Evolutionary conservation across 2,329 filamentous ascomycete genomes (phyloP), one percentile per base, ranked within the genome.

Genomic region (Arthrobotrys sphaeroides): DNA sequence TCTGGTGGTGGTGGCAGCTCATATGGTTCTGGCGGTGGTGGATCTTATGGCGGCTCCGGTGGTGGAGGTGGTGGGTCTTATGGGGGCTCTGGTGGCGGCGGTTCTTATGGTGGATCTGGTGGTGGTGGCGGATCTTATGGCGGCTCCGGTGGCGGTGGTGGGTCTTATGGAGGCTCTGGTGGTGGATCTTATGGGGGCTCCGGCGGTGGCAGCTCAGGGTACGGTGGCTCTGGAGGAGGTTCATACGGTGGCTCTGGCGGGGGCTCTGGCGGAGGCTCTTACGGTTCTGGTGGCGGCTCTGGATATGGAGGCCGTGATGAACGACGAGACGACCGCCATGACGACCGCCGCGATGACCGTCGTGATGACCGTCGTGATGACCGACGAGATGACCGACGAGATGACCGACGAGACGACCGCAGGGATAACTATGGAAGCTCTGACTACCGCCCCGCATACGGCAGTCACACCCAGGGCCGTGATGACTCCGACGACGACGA

Each of bases 401-500:
- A 80, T 38, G 78, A 78, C 18, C 78, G 79, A 7, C 78, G 79
- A n/a, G 80, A 78, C 7, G 75, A 79, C 45, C 81, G 81, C 26
- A 78, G 82, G 43, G 81, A 81, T 61, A 78, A 83, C 40, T 84
- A 85, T 65, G 84, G 83, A 33, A 16, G 51, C 51, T 47, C 66
- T 9, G 81, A 77, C 33, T 59, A 73, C 55, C 73, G 68, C 38
- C 67, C 31, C 10, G 55, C 68, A 24, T 65, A 74, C 18, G 68
- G 60, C 9, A 24, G 61, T 20, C 55, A 61, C 33, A 36, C 69
- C 61, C 78, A 59, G 40, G 66, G 36, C 18, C 80, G 80, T 79
- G 73, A 82, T 28, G 81, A 82, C 26, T 82, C 82, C 53, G 78
- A 81, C 75, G 83, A 84, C 76, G 83, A 87, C 16, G 72, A 75